A percentile compares a stretch with the other conserved stretches of the same genome.
These are phyloP conservation scores for Erodium maritimum DNA, from an alignment of 345 rosid genomes.

Conservation along the genomic window DNA sequence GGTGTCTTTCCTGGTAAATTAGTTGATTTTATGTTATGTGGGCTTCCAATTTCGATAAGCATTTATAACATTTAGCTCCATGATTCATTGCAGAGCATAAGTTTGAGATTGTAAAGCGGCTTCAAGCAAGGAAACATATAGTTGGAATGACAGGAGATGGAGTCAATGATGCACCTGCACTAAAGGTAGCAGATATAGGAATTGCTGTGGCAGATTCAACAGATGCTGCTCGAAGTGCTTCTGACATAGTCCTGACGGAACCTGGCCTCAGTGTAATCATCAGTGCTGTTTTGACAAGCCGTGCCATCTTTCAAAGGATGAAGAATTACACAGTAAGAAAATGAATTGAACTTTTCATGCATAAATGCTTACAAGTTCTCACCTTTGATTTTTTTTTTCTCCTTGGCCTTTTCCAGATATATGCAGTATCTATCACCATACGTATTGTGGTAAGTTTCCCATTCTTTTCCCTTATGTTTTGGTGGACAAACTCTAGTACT, in stretches of 20 bases:
- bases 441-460: slow-evolving; percentile 58
- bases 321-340: slow-evolving; percentile 67
- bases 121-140: slow-evolving; percentile 70
- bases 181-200: slow-evolving; percentile 82
- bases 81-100: slow-evolving; percentile 53
- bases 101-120: slow-evolving; percentile 64
- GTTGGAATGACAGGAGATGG: slow-evolving; percentile 98
- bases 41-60: not conserved
- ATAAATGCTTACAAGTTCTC: not conserved
- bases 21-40: not conserved
- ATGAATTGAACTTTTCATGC: not conserved
- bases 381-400: slow-evolving; percentile 11
- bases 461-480: not conserved
- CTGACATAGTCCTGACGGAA: slow-evolving; percentile 84
- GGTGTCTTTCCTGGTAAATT: slow-evolving; percentile 79
- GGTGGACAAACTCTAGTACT: not conserved
- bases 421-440: slow-evolving; percentile 79
- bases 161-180: slow-evolving; percentile 86
- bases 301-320: slow-evolving; percentile 92
- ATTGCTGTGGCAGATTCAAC: slow-evolving; percentile 92
- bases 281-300: slow-evolving; percentile 86
- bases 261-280: slow-evolving; percentile 89
- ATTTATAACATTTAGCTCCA: not conserved
- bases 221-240: slow-evolving; percentile 86
- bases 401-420: slow-evolving; percentile 29